Percentiles rank a stretch among this genome's conserved stretches.
Evolutionary conservation across 1,284 basidiomycete species (phyloP).

Genomic region (Ustilago bromivora): DNA sequence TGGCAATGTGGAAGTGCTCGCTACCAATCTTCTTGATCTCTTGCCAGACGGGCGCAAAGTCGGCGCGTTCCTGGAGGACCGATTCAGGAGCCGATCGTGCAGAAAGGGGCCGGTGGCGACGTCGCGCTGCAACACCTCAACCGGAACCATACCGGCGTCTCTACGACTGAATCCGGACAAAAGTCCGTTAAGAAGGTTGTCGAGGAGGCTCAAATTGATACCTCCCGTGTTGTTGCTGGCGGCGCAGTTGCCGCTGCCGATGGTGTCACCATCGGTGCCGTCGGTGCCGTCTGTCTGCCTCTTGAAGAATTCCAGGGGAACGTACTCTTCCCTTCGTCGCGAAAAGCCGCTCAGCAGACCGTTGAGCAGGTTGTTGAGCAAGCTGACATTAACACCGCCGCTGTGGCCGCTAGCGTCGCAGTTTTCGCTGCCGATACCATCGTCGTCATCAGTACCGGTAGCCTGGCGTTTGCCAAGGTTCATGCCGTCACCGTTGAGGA

Average conservation of each 20-base stretch:
- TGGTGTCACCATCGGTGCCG: constrained; percentile 15
- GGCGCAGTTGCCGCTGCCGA: constrained; percentile 40
- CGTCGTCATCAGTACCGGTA: constrained; percentile 1
- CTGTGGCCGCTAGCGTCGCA: constrained; percentile 45
- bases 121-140: constrained; percentile 31
- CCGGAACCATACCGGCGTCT: constrained; percentile 25
- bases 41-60: constrained; percentile 54
- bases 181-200: constrained; percentile 56
- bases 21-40: constrained; percentile 56
- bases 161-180: constrained; percentile 38
- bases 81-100: constrained; percentile 9
- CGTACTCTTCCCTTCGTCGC: constrained; percentile 25
- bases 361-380: constrained; percentile 57
- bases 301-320: constrained; percentile 31
- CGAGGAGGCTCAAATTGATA: constrained; percentile 51
- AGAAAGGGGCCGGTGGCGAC: constrained; percentile 10
- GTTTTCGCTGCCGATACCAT: constrained; percentile 35
- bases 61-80: constrained; percentile 40
- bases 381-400: constrained; percentile 50
- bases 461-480: constrained; percentile 43
- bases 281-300: constrained; percentile 24
- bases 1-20: constrained; percentile 41
- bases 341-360: constrained; percentile 46
- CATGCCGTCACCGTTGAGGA: constrained; percentile 51
- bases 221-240: constrained; percentile 50